Conservation (phyloP, 306 rosid species). For the Medicago arabica region DNA sequence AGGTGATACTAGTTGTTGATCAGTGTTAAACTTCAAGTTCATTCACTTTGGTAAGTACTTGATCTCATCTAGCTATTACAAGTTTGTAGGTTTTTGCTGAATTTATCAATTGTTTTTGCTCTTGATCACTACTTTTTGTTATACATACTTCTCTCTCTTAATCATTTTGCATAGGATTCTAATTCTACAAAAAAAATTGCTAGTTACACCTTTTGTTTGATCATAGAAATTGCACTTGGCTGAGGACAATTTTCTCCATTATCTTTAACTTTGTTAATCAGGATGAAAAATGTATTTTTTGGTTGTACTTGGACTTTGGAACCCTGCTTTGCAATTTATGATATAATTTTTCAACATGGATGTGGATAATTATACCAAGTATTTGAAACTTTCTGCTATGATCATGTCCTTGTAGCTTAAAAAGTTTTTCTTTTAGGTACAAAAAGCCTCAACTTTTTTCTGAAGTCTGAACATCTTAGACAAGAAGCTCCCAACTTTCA, state of each 20-base stretch:
- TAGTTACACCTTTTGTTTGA: slow-evolving; percentile 1
- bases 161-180: slow-evolving; percentile 36
- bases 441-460: neutral
- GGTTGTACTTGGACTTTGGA: slow-evolving; percentile 28
- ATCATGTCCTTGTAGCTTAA: slow-evolving; percentile 17
- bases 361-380: neutral
- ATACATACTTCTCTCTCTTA: slow-evolving; percentile 21
- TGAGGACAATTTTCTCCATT: slow-evolving; percentile 11
- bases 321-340: slow-evolving; percentile 34
- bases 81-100: slow-evolving; percentile 30
- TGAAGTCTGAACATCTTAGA: slow-evolving; percentile 41
- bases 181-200: neutral
- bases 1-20: slow-evolving; percentile 40
- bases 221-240: neutral
- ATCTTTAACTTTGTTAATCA: neutral
- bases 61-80: slow-evolving; percentile 37
- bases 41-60: slow-evolving; percentile 52
- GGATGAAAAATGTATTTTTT: slow-evolving; percentile 2
- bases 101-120: slow-evolving; percentile 29
- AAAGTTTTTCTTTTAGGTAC: neutral
- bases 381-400: slow-evolving; percentile 33
- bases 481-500: slow-evolving; percentile 26
- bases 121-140: slow-evolving; percentile 35
- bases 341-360: slow-evolving; percentile 21
- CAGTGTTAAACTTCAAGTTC: slow-evolving; percentile 34